Conservation (phyloP, 441 rosid genomes). For the Pelargonium myrrhifolium region DNA sequence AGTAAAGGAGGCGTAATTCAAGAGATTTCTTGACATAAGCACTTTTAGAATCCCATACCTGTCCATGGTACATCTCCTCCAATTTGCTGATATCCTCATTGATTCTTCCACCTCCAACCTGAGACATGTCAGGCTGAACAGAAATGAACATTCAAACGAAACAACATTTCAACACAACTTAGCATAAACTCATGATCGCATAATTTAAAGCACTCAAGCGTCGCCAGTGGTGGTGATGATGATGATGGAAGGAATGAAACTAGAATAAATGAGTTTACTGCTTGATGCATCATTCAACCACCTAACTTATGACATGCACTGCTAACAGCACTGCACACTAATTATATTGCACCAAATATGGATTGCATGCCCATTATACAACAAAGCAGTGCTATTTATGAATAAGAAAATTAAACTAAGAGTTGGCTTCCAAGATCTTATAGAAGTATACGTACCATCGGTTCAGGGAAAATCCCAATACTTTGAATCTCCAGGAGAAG, state of each 20-base stretch:
- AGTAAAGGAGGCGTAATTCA: constrained; percentile 2
- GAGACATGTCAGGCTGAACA: constrained; percentile 42
- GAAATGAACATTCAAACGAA: constrained; percentile 15
- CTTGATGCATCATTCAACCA: constrained; percentile 8
- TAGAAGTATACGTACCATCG: constrained; percentile 3
- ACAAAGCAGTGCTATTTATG: background rate
- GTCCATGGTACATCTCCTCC: constrained; percentile 48
- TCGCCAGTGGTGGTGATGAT: background rate
- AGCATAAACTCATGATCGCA: background rate
- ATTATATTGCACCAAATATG: background rate
- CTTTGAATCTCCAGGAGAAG: constrained; percentile 72
- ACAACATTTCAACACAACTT: background rate
- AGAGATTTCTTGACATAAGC: constrained; percentile 8
- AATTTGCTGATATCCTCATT: constrained; percentile 44
- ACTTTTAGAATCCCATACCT: constrained; percentile 37
- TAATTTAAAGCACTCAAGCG: background rate
- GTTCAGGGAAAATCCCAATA: constrained; percentile 69
- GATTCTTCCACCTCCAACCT: constrained; percentile 55
- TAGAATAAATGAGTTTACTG: background rate
- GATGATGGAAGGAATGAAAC: background rate
- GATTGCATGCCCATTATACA: background rate
- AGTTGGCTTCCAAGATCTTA: background rate
- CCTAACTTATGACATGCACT: background rate
- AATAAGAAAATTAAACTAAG: background rate
- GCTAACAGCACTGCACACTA: constrained; percentile 6